Conservation (phyloP, 2,329 filamentous ascomycete genomes). For the Tolypocladium paradoxum region DNA sequence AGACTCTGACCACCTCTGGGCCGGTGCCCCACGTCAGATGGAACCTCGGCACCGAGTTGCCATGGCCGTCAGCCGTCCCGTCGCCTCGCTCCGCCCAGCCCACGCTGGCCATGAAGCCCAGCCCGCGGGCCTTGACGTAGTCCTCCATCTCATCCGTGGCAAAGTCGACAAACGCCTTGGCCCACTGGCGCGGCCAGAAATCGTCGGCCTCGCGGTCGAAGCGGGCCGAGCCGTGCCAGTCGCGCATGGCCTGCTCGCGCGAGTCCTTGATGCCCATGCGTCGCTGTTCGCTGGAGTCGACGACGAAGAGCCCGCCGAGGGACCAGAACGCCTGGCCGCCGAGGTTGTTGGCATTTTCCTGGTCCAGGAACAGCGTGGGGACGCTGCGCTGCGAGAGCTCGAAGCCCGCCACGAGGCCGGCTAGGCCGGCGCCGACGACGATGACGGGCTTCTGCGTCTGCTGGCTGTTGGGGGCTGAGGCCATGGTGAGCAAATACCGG, state of each 20-base stretch:
- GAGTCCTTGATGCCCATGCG: conserved; percentile 48
- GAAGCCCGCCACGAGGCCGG: conserved; percentile 48
- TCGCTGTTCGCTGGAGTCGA: conserved; percentile 45
- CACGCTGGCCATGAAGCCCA: conserved; percentile 42
- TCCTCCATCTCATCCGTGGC: conserved; percentile 46
- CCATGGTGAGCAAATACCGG: neutral
- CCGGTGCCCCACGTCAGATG: conserved; percentile 52
- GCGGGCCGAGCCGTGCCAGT: conserved; percentile 46
- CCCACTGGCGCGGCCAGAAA: conserved; percentile 48
- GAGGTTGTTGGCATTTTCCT: conserved; percentile 44
- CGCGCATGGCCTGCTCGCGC: conserved; percentile 43
- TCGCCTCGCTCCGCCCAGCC: conserved; percentile 52
- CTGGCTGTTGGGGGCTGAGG: neutral
- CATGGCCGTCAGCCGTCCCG: conserved; percentile 44
- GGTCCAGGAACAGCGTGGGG: conserved; percentile 43
- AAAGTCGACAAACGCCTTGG: conserved; percentile 54
- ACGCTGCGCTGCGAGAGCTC: conserved; percentile 41
- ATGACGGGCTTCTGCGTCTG: conserved; percentile 29
- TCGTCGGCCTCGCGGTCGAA: conserved; percentile 49
- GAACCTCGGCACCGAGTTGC: conserved; percentile 53
- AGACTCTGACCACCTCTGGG: conserved; percentile 47
- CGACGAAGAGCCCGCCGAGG: conserved; percentile 49
- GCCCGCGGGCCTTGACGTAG: conserved; percentile 42
- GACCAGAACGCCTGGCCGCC: conserved; percentile 57
- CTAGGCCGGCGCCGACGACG: conserved; percentile 45